These are phyloP conservation scores for Aspergillus sp. DNA, from an alignment of 2,329 filamentous ascomycete genomes.

Conservation along the genomic window DNA sequence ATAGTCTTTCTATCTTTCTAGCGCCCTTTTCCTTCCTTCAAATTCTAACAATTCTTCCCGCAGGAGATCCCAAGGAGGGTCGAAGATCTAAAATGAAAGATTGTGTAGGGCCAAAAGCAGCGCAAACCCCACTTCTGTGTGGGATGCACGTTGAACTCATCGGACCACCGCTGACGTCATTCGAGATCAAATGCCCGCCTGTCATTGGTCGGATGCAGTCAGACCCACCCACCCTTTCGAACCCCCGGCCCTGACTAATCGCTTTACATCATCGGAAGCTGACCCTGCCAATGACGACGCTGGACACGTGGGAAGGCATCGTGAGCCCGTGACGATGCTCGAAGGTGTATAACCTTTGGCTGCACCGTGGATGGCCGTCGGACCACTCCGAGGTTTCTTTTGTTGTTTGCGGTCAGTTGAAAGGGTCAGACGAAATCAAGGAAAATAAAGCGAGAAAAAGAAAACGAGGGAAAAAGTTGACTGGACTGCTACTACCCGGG, in stretches of 20 bases:
- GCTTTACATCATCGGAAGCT: background rate
- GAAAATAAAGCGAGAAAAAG: background rate
- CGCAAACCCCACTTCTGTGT: slow-evolving; percentile 8
- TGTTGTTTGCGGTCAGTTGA: background rate
- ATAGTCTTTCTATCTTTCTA: background rate
- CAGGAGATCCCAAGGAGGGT: too few relatives aligned
- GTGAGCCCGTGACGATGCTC: too few relatives aligned
- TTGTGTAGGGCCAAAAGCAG: slow-evolving; percentile 1
- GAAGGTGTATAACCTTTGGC: background rate
- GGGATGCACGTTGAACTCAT: slow-evolving; percentile 24
- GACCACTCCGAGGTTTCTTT: background rate
- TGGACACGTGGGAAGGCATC: background rate
- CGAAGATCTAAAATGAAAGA: too few relatives aligned
- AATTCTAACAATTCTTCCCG: background rate
- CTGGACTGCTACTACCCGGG: background rate
- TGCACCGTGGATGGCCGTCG: background rate
- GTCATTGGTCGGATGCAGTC: too few relatives aligned
- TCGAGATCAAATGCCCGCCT: background rate
- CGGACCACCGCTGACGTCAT: slow-evolving; percentile 22
- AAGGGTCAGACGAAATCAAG: background rate
- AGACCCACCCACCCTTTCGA: background rate
- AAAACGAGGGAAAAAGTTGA: background rate
- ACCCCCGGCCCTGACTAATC: background rate
- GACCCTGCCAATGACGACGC: background rate
- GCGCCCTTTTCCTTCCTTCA: background rate